Percentiles rank a stretch among this genome's conserved stretches.
Evolutionary conservation across 2,329 filamentous ascomycete genomes (phyloP).

Genomic region (Fusarium goolgardi): DNA sequence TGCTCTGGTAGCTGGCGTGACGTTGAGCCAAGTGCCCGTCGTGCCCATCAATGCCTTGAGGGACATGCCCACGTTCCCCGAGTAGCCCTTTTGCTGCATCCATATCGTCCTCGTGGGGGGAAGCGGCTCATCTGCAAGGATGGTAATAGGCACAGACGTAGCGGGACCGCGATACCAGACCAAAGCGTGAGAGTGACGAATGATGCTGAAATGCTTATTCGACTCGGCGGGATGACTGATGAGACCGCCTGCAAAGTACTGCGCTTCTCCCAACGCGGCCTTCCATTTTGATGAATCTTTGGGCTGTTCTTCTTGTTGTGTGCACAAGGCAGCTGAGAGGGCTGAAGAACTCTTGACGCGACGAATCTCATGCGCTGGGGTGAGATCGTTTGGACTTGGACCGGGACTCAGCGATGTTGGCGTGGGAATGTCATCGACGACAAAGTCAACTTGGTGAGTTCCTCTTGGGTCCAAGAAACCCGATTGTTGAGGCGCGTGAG

Average conservation of each 20-base stretch:
- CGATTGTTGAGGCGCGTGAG: conserved; percentile 39
- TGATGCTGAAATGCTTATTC: conserved; percentile 72
- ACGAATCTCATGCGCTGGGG: conserved; percentile 41
- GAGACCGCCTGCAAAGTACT: conserved; percentile 73
- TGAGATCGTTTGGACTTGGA: conserved; percentile 14
- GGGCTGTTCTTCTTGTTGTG: conserved; percentile 25
- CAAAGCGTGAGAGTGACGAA: conserved; percentile 72
- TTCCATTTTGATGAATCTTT: conserved; percentile 56
- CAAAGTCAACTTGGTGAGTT: conserved; percentile 39
- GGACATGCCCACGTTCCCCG: conserved; percentile 75
- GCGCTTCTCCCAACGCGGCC: conserved; percentile 65
- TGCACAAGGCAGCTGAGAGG: conserved; percentile 32
- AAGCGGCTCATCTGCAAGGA: conserved; percentile 69
- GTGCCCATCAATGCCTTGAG: conserved; percentile 71
- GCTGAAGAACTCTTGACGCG: conserved; percentile 51
- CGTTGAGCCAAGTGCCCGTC: conserved; percentile 72
- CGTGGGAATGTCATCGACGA: conserved; percentile 42
- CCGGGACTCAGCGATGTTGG: conserved; percentile 26
- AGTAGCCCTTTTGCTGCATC: conserved; percentile 75
- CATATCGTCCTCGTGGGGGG: conserved; percentile 70
- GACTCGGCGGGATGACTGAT: conserved; percentile 72
- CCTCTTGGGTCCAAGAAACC: conserved; percentile 38
- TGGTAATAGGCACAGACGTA: conserved; percentile 72
- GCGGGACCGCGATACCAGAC: conserved; percentile 74
- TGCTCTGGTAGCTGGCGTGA: conserved; percentile 68